Conservation (phyloP, 768 basidiomycete genomes). For the Pleurotus giganteus region DNA sequence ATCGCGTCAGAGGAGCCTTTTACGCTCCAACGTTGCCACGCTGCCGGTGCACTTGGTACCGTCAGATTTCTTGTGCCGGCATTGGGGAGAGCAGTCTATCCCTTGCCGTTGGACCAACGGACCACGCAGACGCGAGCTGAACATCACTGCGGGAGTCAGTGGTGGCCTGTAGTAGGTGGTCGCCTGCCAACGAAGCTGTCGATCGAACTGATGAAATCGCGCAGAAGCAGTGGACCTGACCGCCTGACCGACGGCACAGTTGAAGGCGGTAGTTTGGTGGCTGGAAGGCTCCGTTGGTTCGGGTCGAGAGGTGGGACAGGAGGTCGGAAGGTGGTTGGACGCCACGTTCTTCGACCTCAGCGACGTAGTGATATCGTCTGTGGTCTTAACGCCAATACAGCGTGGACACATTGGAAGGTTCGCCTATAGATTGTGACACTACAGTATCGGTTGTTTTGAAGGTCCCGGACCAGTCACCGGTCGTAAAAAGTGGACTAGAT, state of each 20-base stretch:
- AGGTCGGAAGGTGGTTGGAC: slow-evolving; percentile 22
- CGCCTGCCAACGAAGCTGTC: slow-evolving; percentile 19
- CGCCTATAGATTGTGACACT: slow-evolving; percentile 27
- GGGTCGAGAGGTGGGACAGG: slow-evolving; percentile 30
- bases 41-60: slow-evolving; percentile 43
- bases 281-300: slow-evolving; percentile 26
- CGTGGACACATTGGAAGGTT: slow-evolving; percentile 30
- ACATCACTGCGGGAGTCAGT: background rate
- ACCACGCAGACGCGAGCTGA: slow-evolving; percentile 13
- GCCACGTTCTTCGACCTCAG: slow-evolving; percentile 19
- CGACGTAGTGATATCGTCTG: background rate
- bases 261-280: slow-evolving; percentile 19
- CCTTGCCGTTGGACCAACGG: slow-evolving; percentile 15
- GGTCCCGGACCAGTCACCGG: slow-evolving; percentile 36
- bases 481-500: slow-evolving; percentile 19
- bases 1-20: slow-evolving; percentile 47
- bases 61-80: slow-evolving; percentile 41
- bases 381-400: slow-evolving; percentile 12
- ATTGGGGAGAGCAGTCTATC: slow-evolving; percentile 14
- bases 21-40: slow-evolving; percentile 39
- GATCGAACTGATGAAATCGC: slow-evolving; percentile 19
- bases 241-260: slow-evolving; percentile 19
- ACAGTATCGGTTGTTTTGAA: slow-evolving; percentile 45
- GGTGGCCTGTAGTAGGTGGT: slow-evolving; percentile 17
- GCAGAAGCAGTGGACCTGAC: background rate